Evolutionary conservation across 2,329 filamentous ascomycete genomes (phyloP), one percentile per base, ranked within the genome.

Genomic region (Clathrospora elynae): DNA sequence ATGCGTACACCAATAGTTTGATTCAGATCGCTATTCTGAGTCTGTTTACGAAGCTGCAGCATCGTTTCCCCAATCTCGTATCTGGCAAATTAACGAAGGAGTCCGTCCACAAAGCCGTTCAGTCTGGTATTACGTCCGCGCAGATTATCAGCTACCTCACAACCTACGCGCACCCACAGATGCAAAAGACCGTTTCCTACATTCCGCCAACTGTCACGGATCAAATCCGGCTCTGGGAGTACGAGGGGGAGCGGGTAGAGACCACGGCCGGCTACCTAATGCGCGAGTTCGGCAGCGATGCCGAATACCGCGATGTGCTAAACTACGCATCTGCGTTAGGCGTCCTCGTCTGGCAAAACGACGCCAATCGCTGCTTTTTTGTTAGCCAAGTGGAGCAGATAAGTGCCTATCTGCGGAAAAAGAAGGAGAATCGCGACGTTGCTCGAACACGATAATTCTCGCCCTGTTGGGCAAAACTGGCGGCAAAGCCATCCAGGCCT

Each of bases 181-280:
- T 99, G 82, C 85, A 87, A 59, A 86, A 87, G 50, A 78, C 81
- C 29, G 80, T 82, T 0, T 87, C 91, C 2, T 82, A 96, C 11
- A 79, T 99, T 2, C 93, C 95, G 1, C 91, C 93, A 0, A 97
- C 95, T 0, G 93, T 99, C 11, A 89, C 96, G 51, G 93, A 99
- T 71, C 93, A 99, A 75, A 96, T 99, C 61, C 82, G 91, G 2
- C 82, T 99, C 13, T 99, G 93, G 93, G 92, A 99, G 75, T 84
- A 97, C 37, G 93, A 99, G 71, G 90, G 92, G 53, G 93, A 99
- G 74, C 82, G 93, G 35, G 95, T 99, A 82, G 88, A 87, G 68
- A 84, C 88, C 1, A 90, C 84, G 4, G 75, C 80, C 1, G 93
- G 93, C 0, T 97, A 90, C 67, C 70, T 97, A 18, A 95, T 99